Percentiles rank a stretch among this genome's conserved stretches.
Evolutionary conservation across 2,329 filamentous ascomycete genomes (phyloP).

Genomic region (Blumeriella jaapii): DNA sequence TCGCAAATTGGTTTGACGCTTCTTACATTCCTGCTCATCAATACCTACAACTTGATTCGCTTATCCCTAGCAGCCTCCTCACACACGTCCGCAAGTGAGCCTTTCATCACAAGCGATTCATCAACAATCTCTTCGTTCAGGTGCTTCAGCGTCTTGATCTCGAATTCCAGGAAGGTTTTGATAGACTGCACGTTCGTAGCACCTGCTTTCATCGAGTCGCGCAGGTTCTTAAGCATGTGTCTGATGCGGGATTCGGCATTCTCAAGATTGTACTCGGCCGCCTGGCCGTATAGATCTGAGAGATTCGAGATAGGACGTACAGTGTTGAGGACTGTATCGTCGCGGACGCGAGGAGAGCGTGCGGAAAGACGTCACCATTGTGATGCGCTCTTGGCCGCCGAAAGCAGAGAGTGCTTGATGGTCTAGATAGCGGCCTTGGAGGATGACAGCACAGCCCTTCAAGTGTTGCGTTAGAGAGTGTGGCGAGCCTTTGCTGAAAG

Average conservation of each 20-base stretch:
- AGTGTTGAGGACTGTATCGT: conserved; percentile 31
- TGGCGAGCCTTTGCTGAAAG: background rate
- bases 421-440: conserved; percentile 36
- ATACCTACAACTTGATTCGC: conserved; percentile 7
- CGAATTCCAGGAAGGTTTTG: conserved; percentile 29
- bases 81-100: conserved; percentile 22
- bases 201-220: conserved; percentile 27
- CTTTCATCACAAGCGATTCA: conserved; percentile 22
- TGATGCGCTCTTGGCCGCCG: conserved; percentile 34
- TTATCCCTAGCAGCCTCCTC: conserved; percentile 16
- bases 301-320: conserved; percentile 29
- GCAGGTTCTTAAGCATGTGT: conserved; percentile 26
- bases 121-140: conserved; percentile 27
- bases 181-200: conserved; percentile 27
- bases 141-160: conserved; percentile 24
- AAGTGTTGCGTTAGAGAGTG: conserved; percentile 6
- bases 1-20: background rate
- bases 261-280: conserved; percentile 30
- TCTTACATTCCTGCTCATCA: background rate
- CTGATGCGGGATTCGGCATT: conserved; percentile 29
- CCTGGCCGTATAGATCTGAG: conserved; percentile 30
- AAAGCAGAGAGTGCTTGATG: conserved; percentile 33
- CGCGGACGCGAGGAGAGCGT: conserved; percentile 29
- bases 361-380: conserved; percentile 37
- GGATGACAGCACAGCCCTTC: conserved; percentile 31